These are phyloP conservation scores for Nothophoma quercina DNA, from an alignment of 2,329 filamentous ascomycete species.

Conservation along the genomic window DNA sequence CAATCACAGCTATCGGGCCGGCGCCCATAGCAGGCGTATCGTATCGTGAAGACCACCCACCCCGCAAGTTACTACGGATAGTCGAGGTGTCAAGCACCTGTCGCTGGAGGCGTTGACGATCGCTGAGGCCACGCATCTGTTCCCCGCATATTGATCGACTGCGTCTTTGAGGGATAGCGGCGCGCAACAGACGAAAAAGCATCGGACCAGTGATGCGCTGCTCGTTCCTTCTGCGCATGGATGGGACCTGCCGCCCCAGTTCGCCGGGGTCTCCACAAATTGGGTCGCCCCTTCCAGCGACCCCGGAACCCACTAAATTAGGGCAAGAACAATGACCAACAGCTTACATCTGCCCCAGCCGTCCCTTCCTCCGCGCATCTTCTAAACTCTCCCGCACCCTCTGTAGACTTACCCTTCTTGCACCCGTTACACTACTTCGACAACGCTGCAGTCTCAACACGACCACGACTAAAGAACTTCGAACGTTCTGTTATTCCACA, in stretches of 20 bases:
- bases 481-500: background rate
- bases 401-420: conserved; percentile 16
- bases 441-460: conserved; percentile 6
- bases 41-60: conserved; percentile 17
- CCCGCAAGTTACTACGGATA: conserved; percentile 11
- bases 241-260: conserved; percentile 31
- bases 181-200: conserved; percentile 38
- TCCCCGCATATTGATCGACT: conserved; percentile 28
- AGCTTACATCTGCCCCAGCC: conserved; percentile 33
- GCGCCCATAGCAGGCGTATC: conserved; percentile 18
- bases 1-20: conserved; percentile 27
- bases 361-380: conserved; percentile 30
- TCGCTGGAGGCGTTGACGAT: conserved; percentile 3
- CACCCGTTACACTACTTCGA: conserved; percentile 12
- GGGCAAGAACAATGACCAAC: conserved; percentile 21
- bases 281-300: conserved; percentile 17
- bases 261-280: conserved; percentile 24
- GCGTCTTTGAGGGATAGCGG: conserved; percentile 31
- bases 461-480: background rate
- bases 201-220: conserved; percentile 32
- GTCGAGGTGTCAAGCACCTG: background rate
- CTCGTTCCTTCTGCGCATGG: conserved; percentile 22
- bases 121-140: conserved; percentile 17
- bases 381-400: conserved; percentile 22
- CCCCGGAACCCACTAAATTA: conserved; percentile 32